Evolutionary conservation across 2,329 filamentous ascomycete genomes (phyloP), one percentile per base, ranked within the genome.

Genomic region (Alternaria novae-zelandiae): DNA sequence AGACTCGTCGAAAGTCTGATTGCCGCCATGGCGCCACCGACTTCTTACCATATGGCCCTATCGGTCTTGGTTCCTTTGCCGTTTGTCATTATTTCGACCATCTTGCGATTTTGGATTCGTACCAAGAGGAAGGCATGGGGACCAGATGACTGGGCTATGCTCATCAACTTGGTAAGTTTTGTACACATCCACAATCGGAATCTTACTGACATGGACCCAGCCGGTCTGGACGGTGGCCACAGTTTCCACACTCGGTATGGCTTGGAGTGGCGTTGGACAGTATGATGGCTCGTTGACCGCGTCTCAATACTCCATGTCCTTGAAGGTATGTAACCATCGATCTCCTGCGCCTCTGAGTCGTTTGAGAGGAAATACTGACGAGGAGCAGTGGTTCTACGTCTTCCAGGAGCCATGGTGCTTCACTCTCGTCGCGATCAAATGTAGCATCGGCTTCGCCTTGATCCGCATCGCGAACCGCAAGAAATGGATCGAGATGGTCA

Each of bases 331-430:
- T 25, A 1, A 41, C 15, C 15, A 3, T 41, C 15, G 36, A 6
- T 17, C 1, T 41, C 36, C 2, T 3, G 36, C 15, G 12, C 17
- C 10, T n/a, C 21, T 23, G 8, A 30, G 5, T 43, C 17, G 9
- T 12, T 21, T 6, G n/a, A 13, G 8, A 25, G 13, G 23, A 28
- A 3, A 5, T 21, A 44, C 23, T 61, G 21, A 61, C 21, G 12
- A 15, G 3, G 11, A 46, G 8, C n/a, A 60, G 58, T 62, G 59
- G 55, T 62, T 62, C 5, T 62, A 62, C 30, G 32, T 59, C 43
- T 62, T 62, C 43, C 59, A 59, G 12, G 55, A 62, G 44, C 59
- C 59, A 17, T 62, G 59, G 59, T 62, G 59, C 44, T 62, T 62
- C 20, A 62, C 59, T 10, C 59, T 62, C 25, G 23, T 62, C 21